Conservation (phyloP, 163 green algal genomes). For the Prototheca wickerhamii region DNA sequence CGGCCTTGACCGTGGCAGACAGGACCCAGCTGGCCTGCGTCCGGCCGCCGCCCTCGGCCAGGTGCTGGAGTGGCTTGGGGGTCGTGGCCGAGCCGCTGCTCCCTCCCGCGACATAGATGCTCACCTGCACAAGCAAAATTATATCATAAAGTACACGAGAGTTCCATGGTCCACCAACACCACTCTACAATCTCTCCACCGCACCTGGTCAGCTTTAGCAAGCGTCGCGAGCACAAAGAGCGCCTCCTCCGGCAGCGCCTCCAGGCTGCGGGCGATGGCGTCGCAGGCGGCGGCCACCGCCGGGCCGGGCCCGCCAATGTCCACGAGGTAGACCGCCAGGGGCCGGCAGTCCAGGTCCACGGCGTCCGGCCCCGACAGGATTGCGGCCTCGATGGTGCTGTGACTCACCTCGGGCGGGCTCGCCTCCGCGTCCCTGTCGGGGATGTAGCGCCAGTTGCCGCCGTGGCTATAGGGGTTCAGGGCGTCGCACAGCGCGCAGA, state of each 20-base stretch:
- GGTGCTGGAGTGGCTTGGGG: too few species aligned
- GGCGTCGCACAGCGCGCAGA: neutral
- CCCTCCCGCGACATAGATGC: too few species aligned
- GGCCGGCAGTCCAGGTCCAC: neutral
- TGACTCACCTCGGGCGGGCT: too few species aligned
- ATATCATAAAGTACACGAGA: too few species aligned
- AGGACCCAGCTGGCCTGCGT: too few species aligned
- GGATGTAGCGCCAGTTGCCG: neutral
- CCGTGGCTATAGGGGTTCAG: neutral
- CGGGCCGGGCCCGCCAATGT: neutral
- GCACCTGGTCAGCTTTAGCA: neutral
- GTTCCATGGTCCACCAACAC: too few species aligned
- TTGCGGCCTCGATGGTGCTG: too few species aligned
- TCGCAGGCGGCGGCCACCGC: neutral
- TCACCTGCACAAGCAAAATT: too few species aligned
- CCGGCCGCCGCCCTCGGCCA: too few species aligned
- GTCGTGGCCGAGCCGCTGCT: too few species aligned
- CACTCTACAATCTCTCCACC: too few species aligned
- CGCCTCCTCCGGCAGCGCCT: neutral
- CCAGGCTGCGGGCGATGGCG: neutral
- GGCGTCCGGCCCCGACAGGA: neutral
- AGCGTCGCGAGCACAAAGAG: neutral
- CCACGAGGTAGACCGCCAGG: neutral
- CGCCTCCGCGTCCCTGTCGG: neutral
- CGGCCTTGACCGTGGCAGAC: too few species aligned